Conservation (phyloP, 75 land plant genomes). For the Cupressus sempervirens region DNA sequence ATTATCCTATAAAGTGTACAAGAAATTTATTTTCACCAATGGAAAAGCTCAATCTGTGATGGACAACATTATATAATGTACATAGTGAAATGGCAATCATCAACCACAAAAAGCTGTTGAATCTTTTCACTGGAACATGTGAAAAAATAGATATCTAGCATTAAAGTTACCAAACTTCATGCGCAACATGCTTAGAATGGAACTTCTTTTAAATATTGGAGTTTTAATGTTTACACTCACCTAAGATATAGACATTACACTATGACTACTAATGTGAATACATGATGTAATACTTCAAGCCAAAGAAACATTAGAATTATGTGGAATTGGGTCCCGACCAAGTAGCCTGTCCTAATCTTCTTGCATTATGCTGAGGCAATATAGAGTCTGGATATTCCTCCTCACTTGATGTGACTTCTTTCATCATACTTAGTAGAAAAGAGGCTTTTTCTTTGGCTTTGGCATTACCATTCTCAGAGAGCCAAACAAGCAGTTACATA, state of each 20-base stretch:
- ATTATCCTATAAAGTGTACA: background rate
- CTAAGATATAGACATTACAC: background rate
- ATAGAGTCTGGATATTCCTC: slow-evolving; percentile 4
- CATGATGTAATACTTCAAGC: background rate
- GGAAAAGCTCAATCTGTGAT: background rate
- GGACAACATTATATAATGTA: background rate
- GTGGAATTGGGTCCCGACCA: slow-evolving; percentile 6
- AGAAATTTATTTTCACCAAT: background rate
- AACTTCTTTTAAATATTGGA: background rate
- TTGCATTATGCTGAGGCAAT: background rate
- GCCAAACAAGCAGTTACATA: slow-evolving; percentile 21
- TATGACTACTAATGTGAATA: background rate
- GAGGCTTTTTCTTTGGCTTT: slow-evolving; percentile 12
- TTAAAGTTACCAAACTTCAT: background rate
- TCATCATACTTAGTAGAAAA: slow-evolving; percentile 4
- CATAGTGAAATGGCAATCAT: background rate
- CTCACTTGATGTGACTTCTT: slow-evolving; percentile 6
- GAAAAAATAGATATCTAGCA: background rate
- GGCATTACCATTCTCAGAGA: slow-evolving; percentile 7
- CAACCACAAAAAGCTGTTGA: background rate
- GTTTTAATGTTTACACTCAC: background rate
- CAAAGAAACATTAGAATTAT: background rate
- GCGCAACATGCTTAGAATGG: background rate
- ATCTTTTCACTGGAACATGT: background rate
- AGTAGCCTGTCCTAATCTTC: slow-evolving; percentile 2